phyloP scores from a whole-genome alignment of 805 yeast genomes.

The Candida nitratophila region DNA sequence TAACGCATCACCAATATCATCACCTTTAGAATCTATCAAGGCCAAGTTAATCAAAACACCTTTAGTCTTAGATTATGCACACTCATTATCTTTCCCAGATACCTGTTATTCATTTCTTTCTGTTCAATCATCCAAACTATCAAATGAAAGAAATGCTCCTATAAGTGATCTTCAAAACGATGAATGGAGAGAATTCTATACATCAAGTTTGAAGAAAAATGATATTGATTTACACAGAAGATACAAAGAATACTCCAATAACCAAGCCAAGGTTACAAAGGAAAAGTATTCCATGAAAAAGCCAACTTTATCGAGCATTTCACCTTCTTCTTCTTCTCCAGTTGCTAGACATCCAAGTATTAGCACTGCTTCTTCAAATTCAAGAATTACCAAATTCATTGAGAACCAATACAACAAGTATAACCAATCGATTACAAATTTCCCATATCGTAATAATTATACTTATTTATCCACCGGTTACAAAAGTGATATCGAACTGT shows the following conservation, averaged over 20 bases:
- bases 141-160: constrained; percentile 23
- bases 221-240: constrained; percentile 32
- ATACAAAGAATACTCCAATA: constrained; percentile 29
- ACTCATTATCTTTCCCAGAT: constrained; percentile 25
- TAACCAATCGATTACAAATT: constrained; percentile 27
- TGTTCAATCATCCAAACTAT: constrained; percentile 14
- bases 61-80: constrained; percentile 2
- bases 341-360: neutral
- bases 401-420: constrained; percentile 16
- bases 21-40: constrained; percentile 2
- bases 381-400: constrained; percentile 17
- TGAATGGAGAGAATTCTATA: constrained; percentile 38
- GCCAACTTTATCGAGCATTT: neutral
- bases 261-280: neutral
- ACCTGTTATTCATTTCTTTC: constrained; percentile 28
- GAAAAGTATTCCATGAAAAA: neutral
- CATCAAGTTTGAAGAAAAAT: constrained; percentile 33
- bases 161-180: constrained; percentile 26
- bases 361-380: constrained; percentile 4
- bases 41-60: constrained; percentile 10
- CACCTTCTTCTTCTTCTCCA: constrained; percentile 1
- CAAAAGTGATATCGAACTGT: constrained; percentile 39
- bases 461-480: constrained; percentile 43
- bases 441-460: constrained; percentile 48
- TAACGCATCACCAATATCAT: constrained; percentile 15